Percentiles rank a stretch among this genome's conserved stretches.
These are phyloP conservation scores for Crucibulum laeve DNA, from an alignment of 768 basidiomycete species.

Conservation along the genomic window DNA sequence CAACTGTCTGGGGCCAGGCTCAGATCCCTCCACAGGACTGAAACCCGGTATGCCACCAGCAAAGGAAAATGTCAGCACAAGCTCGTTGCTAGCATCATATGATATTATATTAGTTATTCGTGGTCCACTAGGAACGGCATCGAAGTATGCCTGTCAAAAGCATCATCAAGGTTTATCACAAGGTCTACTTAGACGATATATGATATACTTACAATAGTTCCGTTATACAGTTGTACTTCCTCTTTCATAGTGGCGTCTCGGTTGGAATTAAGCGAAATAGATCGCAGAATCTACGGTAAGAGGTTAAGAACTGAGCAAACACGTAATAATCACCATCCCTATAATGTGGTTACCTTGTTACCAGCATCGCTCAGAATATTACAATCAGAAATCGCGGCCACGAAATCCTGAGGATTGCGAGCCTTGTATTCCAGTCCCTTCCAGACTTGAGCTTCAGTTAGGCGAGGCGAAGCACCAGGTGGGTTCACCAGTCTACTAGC, in stretches of 20 bases:
- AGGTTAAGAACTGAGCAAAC: background rate
- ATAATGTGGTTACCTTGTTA: slow-evolving; percentile 8
- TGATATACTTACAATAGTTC: slow-evolving; percentile 16
- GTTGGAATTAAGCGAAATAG: slow-evolving; percentile 11
- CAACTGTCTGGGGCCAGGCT: slow-evolving; percentile 10
- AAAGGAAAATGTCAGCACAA: slow-evolving; percentile 21
- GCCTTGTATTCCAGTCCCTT: slow-evolving; percentile 22
- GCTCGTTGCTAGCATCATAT: slow-evolving; percentile 16
- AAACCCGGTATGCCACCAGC: slow-evolving; percentile 20
- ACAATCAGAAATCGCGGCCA: slow-evolving; percentile 15
- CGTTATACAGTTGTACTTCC: slow-evolving; percentile 14
- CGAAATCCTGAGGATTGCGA: slow-evolving; percentile 17
- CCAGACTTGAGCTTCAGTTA: slow-evolving; percentile 22
- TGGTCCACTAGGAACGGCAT: slow-evolving; percentile 8
- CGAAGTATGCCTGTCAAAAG: slow-evolving; percentile 19
- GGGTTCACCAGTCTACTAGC: slow-evolving; percentile 20
- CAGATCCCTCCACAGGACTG: background rate
- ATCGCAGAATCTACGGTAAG: slow-evolving; percentile 12
- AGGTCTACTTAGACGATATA: too few relatives aligned
- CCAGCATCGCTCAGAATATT: slow-evolving; percentile 16
- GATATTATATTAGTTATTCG: slow-evolving; percentile 21
- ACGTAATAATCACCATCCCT: background rate
- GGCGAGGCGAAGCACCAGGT: slow-evolving; percentile 12
- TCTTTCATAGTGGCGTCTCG: slow-evolving; percentile 11
- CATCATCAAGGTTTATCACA: background rate